Base-by-base conservation (phyloP, 495 filamentous ascomycete genomes). In the Neurospora sp. region DNA sequence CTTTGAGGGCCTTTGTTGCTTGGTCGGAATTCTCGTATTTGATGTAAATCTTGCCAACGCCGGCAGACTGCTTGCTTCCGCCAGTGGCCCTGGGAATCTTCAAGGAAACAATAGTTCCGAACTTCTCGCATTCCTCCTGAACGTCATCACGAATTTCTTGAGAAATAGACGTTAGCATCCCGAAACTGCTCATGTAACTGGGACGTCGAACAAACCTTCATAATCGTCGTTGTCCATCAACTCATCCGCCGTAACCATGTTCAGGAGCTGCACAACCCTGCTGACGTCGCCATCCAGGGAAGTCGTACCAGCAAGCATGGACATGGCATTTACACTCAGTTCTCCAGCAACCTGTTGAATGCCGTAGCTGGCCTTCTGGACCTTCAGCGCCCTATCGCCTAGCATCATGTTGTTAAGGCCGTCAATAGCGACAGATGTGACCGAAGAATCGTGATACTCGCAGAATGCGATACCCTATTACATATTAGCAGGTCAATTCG, bases 171-270 rank as follows among this genome's bases (percentile, higher is more conserved):
- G 42, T 78, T 72, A 78, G 74, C 70, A 38, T 70, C 8, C 18
- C 5, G 16, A n/a, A 40, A 41, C 27, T 35, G 45, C 8, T 68
- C 16, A 40, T 4, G 22, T 9, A 12, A 70, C 16, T 27, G 70
- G n/a, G 53, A 74, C 81, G 12, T 31, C 7, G n/a, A 31, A 78
- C 84, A 78, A 86, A 93, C 94, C 94, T 80, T 98, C 92, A 79
- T 97, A 98, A 73, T 97, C 94, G 38, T 97, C 94, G 71, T 88
- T 89, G 78, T 98, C 93, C 83, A 98, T 91, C 20, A 99, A 86
- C 82, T 99, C 96, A 72, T 98, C 96, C 0, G 93, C 86, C 0
- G 96, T 99, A 35, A 98, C 94, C 96, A 98, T 98, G 83, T 99
- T 99, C 76, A 98, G 84, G 61, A 99, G 83, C 82, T 97, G 93